Base-by-base conservation (phyloP, 805 yeast genomes). In the Diddensiella transvaalensis region DNA sequence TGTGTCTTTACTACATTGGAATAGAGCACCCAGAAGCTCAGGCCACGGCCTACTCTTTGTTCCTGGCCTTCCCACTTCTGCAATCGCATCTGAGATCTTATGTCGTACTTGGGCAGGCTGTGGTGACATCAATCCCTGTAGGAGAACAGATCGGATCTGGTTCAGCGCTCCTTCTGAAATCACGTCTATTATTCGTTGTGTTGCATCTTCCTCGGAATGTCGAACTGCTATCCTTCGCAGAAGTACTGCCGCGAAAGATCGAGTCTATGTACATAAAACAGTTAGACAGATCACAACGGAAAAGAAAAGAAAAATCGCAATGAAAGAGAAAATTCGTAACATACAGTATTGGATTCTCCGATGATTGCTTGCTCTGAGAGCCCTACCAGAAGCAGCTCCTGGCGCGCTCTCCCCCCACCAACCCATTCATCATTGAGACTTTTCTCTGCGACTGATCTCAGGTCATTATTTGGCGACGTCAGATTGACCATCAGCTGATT, bases 31-130 rank as follows among this genome's bases (percentile, higher is more conserved):
- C 33, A 89, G 68, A 33, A 93, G 76, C 37, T 87, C 90, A 13
- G 83, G 79, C 99, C 99, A 91, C 11, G 78, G 82, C 50, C 49
- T 47, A 23, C 50, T 47, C 48, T 22, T 52, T 42, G 33, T 22
- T 4, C 52, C 55, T 41, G 73, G 76, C 59, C 83, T 82, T 1
- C 96, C 95, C 40, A 91, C 79, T 67, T 90, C 98, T 0, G 97
- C 87, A 42, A 93, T 84, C 5, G 96, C 95, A 71, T 93, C 99
- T 1, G 96, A 83, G 42, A 93, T 71, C 63, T 91, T 93, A 66
- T 91, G 96, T 63, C 97, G 82, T 26, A 88, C 88, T 53, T 78
- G 79, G 52, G 79, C 80, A n/a, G 85, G 71, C 63, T 83, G 87
- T 8, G 80, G 64, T 2, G 78, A 63, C 24, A 61, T 51, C 59